These are phyloP conservation scores for Xylaria sp. DNA, from an alignment of 2,329 filamentous ascomycete species.

Conservation along the genomic window DNA sequence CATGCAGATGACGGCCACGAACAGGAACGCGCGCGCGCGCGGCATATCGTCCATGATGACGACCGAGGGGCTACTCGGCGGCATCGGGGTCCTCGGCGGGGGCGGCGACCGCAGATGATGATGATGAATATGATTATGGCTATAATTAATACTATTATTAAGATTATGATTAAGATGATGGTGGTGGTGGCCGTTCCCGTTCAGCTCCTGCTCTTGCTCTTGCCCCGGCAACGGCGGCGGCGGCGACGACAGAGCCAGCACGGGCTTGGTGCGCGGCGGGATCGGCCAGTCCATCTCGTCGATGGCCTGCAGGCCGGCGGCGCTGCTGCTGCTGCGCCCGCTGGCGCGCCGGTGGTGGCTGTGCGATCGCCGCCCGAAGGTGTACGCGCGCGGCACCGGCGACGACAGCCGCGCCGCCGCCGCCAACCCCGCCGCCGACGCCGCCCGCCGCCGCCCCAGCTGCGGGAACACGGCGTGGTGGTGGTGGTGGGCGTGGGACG, in stretches of 20 bases:
- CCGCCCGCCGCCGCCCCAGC: neutral
- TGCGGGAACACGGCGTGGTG: slow-evolving; percentile 2
- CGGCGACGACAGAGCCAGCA: no score
- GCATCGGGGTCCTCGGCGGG: no score
- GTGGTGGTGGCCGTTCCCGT: no score
- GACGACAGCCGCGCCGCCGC: slow-evolving; percentile 6
- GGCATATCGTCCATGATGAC: no score
- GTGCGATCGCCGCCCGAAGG: slow-evolving; percentile 4
- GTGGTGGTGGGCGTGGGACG: no score
- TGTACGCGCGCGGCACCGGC: slow-evolving; percentile 13
- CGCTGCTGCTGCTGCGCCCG: neutral
- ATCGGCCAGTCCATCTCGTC: slow-evolving; percentile 14
- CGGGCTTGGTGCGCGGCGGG: slow-evolving; percentile 9
- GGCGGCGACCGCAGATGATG: no score
- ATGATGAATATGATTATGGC: no score
- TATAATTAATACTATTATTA: no score
- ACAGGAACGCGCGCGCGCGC: slow-evolving; percentile 37
- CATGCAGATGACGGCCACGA: slow-evolving; percentile 48
- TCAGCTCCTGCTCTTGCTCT: no score
- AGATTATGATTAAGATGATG: no score
- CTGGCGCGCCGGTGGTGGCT: neutral
- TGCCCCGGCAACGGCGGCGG: no score
- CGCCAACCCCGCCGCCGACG: neutral
- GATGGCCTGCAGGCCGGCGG: slow-evolving; percentile 2
- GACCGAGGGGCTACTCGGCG: no score